Evolutionary conservation across 2,329 filamentous ascomycete genomes (phyloP).

Genomic region (Fusarium lateritium): DNA sequence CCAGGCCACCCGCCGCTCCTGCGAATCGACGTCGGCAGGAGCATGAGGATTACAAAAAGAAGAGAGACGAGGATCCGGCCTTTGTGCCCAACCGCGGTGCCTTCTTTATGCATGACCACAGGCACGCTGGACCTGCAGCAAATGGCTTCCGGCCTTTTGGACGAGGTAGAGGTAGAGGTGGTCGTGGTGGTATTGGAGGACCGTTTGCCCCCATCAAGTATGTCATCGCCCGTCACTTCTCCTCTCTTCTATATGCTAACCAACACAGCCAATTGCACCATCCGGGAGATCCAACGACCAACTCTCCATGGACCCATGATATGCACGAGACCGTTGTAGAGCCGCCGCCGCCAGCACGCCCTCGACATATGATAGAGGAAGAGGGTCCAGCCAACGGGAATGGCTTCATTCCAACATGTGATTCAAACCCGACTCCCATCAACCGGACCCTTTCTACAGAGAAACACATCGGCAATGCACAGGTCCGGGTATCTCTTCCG

Average conservation of each 20-base stretch:
- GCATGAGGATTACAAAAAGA: slow-evolving; percentile 91
- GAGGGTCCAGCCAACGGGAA: slow-evolving; percentile 70
- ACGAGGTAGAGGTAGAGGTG: slow-evolving; percentile 74
- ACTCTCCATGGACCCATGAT: slow-evolving; percentile 91
- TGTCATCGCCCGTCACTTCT: slow-evolving; percentile 52
- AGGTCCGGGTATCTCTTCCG: slow-evolving; percentile 85
- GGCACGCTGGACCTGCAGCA: slow-evolving; percentile 80
- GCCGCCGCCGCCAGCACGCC: slow-evolving; percentile 57
- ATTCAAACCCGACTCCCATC: slow-evolving; percentile 74
- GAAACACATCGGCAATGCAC: slow-evolving; percentile 85
- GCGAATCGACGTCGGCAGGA: slow-evolving; percentile 84
- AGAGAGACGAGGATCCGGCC: slow-evolving; percentile 88
- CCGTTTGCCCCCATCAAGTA: slow-evolving; percentile 75
- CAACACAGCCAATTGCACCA: slow-evolving; percentile 58
- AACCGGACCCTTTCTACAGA: slow-evolving; percentile 87
- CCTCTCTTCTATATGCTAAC: slow-evolving; percentile 46
- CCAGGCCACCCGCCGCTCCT: slow-evolving; percentile 68
- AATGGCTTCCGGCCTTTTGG: slow-evolving; percentile 84
- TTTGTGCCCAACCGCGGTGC: slow-evolving; percentile 95
- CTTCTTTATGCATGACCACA: slow-evolving; percentile 98
- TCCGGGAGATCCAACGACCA: slow-evolving; percentile 74
- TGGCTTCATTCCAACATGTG: slow-evolving; percentile 68
- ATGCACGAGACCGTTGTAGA: slow-evolving; percentile 83
- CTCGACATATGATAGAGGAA: slow-evolving; percentile 60
- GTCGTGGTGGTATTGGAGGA: slow-evolving; percentile 71